Conservation (phyloP, 768 basidiomycete species). For the Suillus discolor region DNA sequence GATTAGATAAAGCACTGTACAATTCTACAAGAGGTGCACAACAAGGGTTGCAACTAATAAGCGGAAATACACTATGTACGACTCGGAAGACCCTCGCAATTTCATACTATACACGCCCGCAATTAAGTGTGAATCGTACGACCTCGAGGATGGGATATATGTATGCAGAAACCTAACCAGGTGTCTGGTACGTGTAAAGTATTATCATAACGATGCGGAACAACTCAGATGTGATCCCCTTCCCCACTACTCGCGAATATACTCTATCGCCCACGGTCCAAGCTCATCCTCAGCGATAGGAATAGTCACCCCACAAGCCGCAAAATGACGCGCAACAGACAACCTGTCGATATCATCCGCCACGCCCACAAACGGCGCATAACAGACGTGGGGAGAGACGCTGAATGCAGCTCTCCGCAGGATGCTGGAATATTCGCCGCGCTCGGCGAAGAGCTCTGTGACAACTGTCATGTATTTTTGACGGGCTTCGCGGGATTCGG, state of each 20-base stretch:
- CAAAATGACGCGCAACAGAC: conserved; percentile 43
- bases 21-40: not conserved
- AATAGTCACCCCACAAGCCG: conserved; percentile 42
- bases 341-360: conserved; percentile 33
- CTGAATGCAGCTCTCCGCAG: conserved; percentile 36
- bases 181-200: conserved; percentile 21
- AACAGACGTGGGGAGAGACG: conserved; percentile 36
- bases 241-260: conserved; percentile 20
- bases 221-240: not conserved
- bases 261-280: conserved; percentile 42
- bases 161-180: conserved; percentile 28
- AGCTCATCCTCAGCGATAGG: conserved; percentile 37
- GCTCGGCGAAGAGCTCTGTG: conserved; percentile 42
- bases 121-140: conserved; percentile 10
- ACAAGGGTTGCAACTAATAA: conserved; percentile 4
- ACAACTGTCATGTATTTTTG: conserved; percentile 43
- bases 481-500: conserved; percentile 37
- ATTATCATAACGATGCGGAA: not conserved
- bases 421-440: conserved; percentile 41
- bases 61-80: conserved; percentile 10
- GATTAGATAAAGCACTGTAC: not conserved
- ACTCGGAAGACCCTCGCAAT: conserved; percentile 6
- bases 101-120: conserved; percentile 22
- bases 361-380: conserved; percentile 33
- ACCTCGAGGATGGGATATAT: conserved; percentile 10